Percentiles rank a stretch among this genome's conserved stretches.
These are phyloP conservation scores for Capronia coronata DNA, from an alignment of 2,329 filamentous ascomycete species.

Conservation along the genomic window DNA sequence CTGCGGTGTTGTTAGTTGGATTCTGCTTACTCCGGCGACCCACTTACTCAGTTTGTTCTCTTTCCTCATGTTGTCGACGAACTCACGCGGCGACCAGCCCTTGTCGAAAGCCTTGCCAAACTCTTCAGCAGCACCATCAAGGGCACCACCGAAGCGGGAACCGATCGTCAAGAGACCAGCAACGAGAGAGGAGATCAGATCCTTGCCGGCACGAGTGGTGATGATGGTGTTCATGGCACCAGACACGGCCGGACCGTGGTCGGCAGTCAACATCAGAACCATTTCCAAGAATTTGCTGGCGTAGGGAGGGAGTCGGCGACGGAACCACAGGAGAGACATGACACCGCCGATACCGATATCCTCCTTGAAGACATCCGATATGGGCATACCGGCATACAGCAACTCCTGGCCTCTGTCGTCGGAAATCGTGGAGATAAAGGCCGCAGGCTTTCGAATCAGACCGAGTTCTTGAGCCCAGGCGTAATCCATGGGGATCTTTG, in stretches of 20 bases:
- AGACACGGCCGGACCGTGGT: conserved; percentile 97
- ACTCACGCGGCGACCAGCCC: conserved; percentile 95
- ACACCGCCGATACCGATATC: conserved; percentile 99
- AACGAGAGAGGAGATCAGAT: conserved; percentile 90
- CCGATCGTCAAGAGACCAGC: conserved; percentile 97
- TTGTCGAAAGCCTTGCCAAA: conserved; percentile 98
- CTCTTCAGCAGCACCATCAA: conserved; percentile 95
- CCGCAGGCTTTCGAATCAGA: conserved; percentile 98
- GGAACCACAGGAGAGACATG: conserved; percentile 99
- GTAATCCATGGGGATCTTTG: conserved; percentile 99
- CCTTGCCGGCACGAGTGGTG: conserved; percentile 97
- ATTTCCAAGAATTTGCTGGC: conserved; percentile 99
- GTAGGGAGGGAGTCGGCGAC: conserved; percentile 88
- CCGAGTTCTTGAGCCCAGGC: conserved; percentile 99
- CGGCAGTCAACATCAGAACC: conserved; percentile 99
- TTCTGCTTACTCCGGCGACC: conserved; percentile 1
- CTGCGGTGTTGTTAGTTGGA: conserved; percentile 37
- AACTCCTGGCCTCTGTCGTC: conserved; percentile 99
- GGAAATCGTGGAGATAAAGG: conserved; percentile 99
- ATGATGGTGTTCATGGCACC: conserved; percentile 99
- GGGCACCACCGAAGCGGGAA: conserved; percentile 94
- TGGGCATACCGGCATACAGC: conserved; percentile 97
- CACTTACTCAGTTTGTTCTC: conserved; percentile 92
- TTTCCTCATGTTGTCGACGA: conserved; percentile 98
- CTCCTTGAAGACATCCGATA: conserved; percentile 99